phyloP scores from a whole-genome alignment of 202 grass and related monocot genomes.

The Panicum hallii region DNA sequence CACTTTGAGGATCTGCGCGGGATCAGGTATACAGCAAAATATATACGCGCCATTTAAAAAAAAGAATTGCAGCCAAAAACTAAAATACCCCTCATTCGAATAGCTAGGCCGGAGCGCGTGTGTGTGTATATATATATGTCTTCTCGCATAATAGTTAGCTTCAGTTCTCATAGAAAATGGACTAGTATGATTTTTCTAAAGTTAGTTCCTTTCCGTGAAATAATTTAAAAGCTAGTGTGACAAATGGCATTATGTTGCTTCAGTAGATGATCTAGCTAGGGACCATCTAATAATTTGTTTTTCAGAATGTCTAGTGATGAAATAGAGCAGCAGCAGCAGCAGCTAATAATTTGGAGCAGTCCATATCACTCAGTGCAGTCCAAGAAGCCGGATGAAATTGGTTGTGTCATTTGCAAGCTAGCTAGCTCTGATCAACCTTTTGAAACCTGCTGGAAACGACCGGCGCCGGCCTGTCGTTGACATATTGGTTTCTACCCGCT shows the following conservation, averaged over 20 bases:
- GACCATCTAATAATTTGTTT: not conserved
- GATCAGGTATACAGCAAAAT: constrained; percentile 8
- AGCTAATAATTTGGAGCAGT: constrained; percentile 38
- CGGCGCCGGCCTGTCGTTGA: constrained; percentile 50
- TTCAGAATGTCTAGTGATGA: constrained; percentile 6
- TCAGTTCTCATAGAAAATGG: not conserved
- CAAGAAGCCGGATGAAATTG: constrained; percentile 45
- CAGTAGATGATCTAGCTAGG: not conserved
- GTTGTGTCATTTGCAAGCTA: constrained; percentile 41
- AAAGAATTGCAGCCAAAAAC: not conserved
- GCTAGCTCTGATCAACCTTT: constrained; percentile 19
- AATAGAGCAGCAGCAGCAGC: not conserved
- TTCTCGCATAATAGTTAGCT: not conserved
- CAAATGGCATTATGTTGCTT: constrained; percentile 36
- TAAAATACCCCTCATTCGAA: not conserved
- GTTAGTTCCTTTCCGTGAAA: not conserved
- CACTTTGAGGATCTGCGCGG: constrained; percentile 29
- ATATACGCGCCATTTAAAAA: not conserved
- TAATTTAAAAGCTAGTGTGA: constrained; percentile 6
- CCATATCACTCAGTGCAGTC: constrained; percentile 27
- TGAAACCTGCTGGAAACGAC: constrained; percentile 34
- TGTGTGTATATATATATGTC: not conserved
- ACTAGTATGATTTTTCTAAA: not conserved
- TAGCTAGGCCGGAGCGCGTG: not conserved
- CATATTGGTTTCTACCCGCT: constrained; percentile 20